These are phyloP conservation scores for Huntiella omanensis DNA, from an alignment of 2,329 filamentous ascomycete species.

Conservation along the genomic window DNA sequence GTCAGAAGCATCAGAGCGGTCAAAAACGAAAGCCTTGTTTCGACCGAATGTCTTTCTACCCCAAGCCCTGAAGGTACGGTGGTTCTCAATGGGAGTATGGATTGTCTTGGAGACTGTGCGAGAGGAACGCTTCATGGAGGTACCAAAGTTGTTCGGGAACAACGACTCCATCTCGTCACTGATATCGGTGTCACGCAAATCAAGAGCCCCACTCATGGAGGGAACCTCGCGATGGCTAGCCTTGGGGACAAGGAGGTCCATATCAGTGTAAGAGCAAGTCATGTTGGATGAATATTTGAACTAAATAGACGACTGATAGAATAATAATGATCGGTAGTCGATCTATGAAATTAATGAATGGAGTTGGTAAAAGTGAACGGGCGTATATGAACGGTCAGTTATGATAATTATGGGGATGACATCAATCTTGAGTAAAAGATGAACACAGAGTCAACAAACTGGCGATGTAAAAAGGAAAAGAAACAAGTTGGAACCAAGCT, in stretches of 20 bases:
- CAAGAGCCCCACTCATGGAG: constrained; percentile 8
- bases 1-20: constrained; percentile 2
- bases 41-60: constrained; percentile 9
- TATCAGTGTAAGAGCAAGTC: constrained; percentile 2
- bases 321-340: constrained; percentile 6
- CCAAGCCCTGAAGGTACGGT: constrained; percentile 10
- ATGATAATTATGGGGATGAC: too few relatives aligned
- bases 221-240: constrained; percentile 3
- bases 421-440: background rate
- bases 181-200: constrained; percentile 10
- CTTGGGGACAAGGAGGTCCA: constrained; percentile 5
- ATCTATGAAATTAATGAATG: constrained; percentile 1
- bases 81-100: constrained; percentile 7
- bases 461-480: background rate
- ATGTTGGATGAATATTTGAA: background rate
- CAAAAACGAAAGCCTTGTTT: constrained; percentile 4
- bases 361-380: too few relatives aligned
- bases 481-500: background rate
- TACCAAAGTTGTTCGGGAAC: constrained; percentile 9
- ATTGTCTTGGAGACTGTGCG: constrained; percentile 2
- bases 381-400: too few relatives aligned
- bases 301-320: constrained; percentile 3
- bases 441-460: background rate
- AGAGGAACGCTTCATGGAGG: constrained; percentile 3
- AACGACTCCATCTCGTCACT: constrained; percentile 10